Base-by-base conservation (phyloP, 257 asterid species). In the Solanum gandarillasii region DNA sequence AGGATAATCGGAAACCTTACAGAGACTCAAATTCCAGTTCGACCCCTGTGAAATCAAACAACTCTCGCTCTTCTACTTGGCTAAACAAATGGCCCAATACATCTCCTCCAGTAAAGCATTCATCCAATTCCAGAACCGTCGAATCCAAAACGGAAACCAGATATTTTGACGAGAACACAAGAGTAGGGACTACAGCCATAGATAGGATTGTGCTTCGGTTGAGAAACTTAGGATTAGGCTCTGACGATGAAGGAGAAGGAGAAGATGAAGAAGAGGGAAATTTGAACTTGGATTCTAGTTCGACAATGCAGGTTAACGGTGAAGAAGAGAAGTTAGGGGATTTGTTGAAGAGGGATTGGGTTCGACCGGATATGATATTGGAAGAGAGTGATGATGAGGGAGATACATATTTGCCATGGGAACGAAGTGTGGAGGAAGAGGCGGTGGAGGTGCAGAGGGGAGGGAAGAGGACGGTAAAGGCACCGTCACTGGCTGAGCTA, bases 301-400 rank as follows among this genome's bases (percentile, higher is more conserved):
- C 70, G 88, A 70, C 23, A 65, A 87, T 55, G 39, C 14, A 82
- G 83, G 68, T 88, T 89, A 90, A 62, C n/a, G 70, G 48, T 20
- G 92, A 90, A 84, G 95, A 91, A 87, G 98, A 93, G 70, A 95
- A 92, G n/a, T 88, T 96, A 92, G 99, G 99, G 89, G 98, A 95
- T 91, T 95, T 97, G 92, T 91, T 97, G 95, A 93, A 94, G 84
- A 93, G 99, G 87, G 98, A 97, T 90, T 97, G 99, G 98, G 93
- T 95, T 43, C 92, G 98, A 70, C 99, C 99, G 27, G 99, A 97
- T 91, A 94, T 90, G 32, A 90, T 94, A 67, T 89, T 97, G 76
- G 90, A 46, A 8, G 98, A 94, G 55, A 91, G 93, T 25, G 97
- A 93, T 34, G 97, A 84, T 14, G 93, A 90, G 12, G 86, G 89